These are phyloP conservation scores for Dryadomyces sulphureus DNA, from an alignment of 2,329 filamentous ascomycete genomes.

Conservation along the genomic window DNA sequence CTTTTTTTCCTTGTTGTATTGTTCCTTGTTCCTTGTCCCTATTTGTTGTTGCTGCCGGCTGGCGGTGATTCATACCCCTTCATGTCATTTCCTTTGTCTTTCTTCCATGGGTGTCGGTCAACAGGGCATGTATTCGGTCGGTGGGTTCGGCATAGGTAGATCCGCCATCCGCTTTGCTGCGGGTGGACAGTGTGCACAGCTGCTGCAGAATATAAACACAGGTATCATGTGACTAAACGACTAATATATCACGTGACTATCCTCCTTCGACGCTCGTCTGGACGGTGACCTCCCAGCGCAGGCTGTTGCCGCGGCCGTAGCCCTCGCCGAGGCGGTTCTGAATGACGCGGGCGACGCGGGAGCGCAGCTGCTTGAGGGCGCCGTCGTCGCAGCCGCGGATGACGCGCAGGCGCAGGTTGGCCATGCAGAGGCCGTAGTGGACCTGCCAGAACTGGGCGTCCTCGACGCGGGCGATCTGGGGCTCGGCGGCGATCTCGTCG, in stretches of 20 bases:
- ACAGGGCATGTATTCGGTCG: no score
- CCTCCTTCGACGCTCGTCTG: slow-evolving; percentile 44
- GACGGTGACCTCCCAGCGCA: slow-evolving; percentile 87
- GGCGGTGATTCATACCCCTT: no score
- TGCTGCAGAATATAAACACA: no score
- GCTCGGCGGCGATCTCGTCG: slow-evolving; percentile 69
- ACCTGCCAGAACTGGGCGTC: slow-evolving; percentile 98
- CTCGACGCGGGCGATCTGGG: slow-evolving; percentile 60
- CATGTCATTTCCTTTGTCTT: no score
- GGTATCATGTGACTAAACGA: no score
- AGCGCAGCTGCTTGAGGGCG: slow-evolving; percentile 56
- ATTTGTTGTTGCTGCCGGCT: no score
- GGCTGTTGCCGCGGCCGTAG: slow-evolving; percentile 62
- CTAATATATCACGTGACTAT: no score
- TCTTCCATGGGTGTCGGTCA: no score
- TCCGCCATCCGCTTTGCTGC: no score
- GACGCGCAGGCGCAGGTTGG: slow-evolving; percentile 72
- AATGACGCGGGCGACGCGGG: slow-evolving; percentile 62
- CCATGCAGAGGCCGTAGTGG: slow-evolving; percentile 93
- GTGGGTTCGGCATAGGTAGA: no score
- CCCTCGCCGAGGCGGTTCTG: slow-evolving; percentile 77
- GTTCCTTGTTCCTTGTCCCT: not conserved
- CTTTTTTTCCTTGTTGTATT: not conserved
- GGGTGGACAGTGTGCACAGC: no score
- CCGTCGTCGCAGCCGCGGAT: slow-evolving; percentile 53